Evolutionary conservation across 2,329 filamentous ascomycete species (phyloP).

Genomic region (Aspergillus proliferans): DNA sequence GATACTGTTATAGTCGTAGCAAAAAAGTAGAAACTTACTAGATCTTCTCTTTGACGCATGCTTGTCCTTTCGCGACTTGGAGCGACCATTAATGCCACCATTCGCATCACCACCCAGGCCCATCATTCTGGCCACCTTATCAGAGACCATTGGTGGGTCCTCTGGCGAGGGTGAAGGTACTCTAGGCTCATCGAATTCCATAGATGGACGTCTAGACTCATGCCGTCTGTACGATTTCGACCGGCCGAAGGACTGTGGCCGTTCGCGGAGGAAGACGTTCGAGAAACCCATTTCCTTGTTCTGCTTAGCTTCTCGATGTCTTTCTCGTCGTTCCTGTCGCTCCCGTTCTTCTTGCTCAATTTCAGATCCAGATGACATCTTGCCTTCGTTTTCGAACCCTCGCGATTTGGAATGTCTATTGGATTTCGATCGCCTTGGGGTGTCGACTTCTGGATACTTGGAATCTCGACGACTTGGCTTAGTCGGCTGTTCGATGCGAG

Average conservation of each 20-base stretch:
- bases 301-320: slow-evolving; percentile 48
- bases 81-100: slow-evolving; percentile 3
- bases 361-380: slow-evolving; percentile 69
- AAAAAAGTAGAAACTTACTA: slow-evolving; percentile 17
- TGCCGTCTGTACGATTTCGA: slow-evolving; percentile 35
- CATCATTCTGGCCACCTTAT: slow-evolving; percentile 76
- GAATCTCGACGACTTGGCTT: slow-evolving; percentile 48
- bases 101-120: slow-evolving; percentile 41
- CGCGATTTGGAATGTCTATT: slow-evolving; percentile 53
- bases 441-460: slow-evolving; percentile 30
- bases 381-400: slow-evolving; percentile 50
- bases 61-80: slow-evolving; percentile 40
- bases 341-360: slow-evolving; percentile 22
- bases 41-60: slow-evolving; percentile 48
- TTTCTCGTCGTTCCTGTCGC: slow-evolving; percentile 36
- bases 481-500: slow-evolving; percentile 63
- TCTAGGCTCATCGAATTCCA: slow-evolving; percentile 46
- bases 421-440: slow-evolving; percentile 50
- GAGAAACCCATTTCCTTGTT: slow-evolving; percentile 54
- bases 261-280: slow-evolving; percentile 61
- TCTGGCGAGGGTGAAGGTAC: slow-evolving; percentile 69
- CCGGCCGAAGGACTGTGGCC: slow-evolving; percentile 52
- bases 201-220: too few species aligned
- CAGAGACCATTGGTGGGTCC: slow-evolving; percentile 56
- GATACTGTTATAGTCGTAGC: background rate